These are phyloP conservation scores for Penicillium angulare DNA, from an alignment of 495 filamentous ascomycete genomes.

Conservation along the genomic window DNA sequence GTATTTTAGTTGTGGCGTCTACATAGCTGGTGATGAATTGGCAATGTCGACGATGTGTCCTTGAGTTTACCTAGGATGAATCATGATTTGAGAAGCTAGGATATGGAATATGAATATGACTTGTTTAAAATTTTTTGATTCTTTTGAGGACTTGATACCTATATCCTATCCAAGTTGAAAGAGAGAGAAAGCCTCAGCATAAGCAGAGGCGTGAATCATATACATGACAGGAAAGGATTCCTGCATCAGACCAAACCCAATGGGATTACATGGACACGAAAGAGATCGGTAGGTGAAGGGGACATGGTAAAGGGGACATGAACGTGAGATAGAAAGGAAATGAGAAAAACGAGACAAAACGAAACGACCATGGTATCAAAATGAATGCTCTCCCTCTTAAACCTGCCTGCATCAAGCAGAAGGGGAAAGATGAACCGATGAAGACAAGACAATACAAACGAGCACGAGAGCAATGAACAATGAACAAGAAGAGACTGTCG, in stretches of 20 bases:
- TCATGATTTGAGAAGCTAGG: background rate
- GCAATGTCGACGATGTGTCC: too few relatives aligned
- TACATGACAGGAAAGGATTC: background rate
- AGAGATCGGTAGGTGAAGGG: too few relatives aligned
- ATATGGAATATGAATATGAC: too few relatives aligned
- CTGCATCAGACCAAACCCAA: background rate
- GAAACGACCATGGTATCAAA: conserved; percentile 7
- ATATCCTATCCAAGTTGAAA: background rate
- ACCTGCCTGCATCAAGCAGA: background rate
- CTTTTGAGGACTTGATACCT: background rate
- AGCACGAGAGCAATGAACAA: too few relatives aligned
- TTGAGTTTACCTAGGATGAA: too few relatives aligned
- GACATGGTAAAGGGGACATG: background rate
- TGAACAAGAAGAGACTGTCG: too few relatives aligned
- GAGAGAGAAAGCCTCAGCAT: background rate
- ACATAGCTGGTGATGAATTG: too few relatives aligned
- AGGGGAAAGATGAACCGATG: background rate
- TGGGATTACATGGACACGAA: background rate
- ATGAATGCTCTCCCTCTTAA: background rate
- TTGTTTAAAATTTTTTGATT: too few relatives aligned
- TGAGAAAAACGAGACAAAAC: background rate
- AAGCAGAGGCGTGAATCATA: conserved; percentile 3
- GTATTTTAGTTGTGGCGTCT: too few relatives aligned
- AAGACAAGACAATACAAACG: background rate
- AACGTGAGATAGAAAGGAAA: background rate